Percentiles rank a stretch among this genome's conserved stretches.
Evolutionary conservation across 73 alveolate genomes (phyloP).

Genomic region (Effrenium voratum): DNA sequence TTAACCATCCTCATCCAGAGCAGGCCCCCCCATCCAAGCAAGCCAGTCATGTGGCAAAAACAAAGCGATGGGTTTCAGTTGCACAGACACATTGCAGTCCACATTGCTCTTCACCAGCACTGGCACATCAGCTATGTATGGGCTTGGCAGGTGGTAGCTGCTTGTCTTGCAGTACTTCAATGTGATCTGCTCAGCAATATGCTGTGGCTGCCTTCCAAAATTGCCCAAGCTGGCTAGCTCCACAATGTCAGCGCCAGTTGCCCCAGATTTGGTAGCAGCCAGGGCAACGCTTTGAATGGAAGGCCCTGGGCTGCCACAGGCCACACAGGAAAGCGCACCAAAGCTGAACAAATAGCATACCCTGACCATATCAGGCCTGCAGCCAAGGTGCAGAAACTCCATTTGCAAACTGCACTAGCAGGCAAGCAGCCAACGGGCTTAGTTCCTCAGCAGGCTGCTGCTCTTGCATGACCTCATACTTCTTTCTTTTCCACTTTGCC

Average conservation of each 20-base stretch:
- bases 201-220: background rate
- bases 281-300: background rate
- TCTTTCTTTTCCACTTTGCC: too few relatives aligned
- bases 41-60: background rate
- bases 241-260: background rate
- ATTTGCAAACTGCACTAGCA: too few relatives aligned
- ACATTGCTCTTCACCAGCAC: background rate
- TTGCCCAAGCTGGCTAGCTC: background rate
- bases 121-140: background rate
- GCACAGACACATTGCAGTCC: background rate
- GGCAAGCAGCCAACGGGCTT: too few relatives aligned
- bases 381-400: too few relatives aligned
- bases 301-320: too few relatives aligned
- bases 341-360: too few relatives aligned
- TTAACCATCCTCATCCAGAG: background rate
- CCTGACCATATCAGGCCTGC: too few relatives aligned
- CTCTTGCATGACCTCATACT: too few relatives aligned
- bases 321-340: too few relatives aligned
- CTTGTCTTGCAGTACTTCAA: background rate
- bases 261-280: background rate
- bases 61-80: background rate
- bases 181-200: background rate
- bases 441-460: too few relatives aligned
- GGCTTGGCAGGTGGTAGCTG: background rate
- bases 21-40: background rate